A percentile compares a stretch with the other conserved stretches of the same genome.
Conservation (phyloP, 805 yeast species). For the Suhomyces tanzawaensis region DNA sequence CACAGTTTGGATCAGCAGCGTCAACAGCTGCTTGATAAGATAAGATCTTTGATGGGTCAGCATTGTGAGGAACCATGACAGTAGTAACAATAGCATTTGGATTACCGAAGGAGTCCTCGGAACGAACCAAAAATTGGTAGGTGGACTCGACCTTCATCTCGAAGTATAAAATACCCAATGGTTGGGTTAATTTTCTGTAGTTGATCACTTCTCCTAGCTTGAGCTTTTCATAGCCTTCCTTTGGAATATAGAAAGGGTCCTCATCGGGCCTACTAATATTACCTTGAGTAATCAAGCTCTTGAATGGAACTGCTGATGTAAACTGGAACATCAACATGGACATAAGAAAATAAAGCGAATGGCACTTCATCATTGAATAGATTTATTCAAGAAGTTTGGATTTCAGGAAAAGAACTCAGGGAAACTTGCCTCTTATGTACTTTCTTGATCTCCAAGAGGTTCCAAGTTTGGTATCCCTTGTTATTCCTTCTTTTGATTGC, state of each 20-base stretch:
- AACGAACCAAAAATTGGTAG: slow-evolving; percentile 13
- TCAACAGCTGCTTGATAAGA: slow-evolving; percentile 31
- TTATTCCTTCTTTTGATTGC: no score
- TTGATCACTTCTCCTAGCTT: slow-evolving; percentile 13
- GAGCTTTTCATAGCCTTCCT: slow-evolving; percentile 14
- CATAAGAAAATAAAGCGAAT: no score
- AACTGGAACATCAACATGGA: no score
- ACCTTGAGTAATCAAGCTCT: not conserved
- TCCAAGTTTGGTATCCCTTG: no score
- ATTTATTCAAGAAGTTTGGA: no score
- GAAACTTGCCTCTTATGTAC: no score
- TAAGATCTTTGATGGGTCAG: slow-evolving; percentile 24
- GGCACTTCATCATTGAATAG: no score
- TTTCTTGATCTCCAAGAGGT: no score
- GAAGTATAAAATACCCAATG: slow-evolving; percentile 10
- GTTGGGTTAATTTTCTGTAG: slow-evolving; percentile 9
- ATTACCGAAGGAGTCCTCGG: slow-evolving; percentile 23
- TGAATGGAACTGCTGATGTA: no score
- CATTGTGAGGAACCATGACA: slow-evolving; percentile 28
- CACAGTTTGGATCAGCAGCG: slow-evolving; percentile 23
- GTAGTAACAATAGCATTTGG: slow-evolving; percentile 27
- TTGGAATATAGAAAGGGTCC: slow-evolving; percentile 16
- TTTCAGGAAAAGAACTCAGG: no score
- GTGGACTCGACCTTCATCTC: slow-evolving; percentile 10
- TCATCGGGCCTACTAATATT: slow-evolving; percentile 1